Conservation (phyloP, 176 grass and related monocot genomes). For the Hordeum marinum region DNA sequence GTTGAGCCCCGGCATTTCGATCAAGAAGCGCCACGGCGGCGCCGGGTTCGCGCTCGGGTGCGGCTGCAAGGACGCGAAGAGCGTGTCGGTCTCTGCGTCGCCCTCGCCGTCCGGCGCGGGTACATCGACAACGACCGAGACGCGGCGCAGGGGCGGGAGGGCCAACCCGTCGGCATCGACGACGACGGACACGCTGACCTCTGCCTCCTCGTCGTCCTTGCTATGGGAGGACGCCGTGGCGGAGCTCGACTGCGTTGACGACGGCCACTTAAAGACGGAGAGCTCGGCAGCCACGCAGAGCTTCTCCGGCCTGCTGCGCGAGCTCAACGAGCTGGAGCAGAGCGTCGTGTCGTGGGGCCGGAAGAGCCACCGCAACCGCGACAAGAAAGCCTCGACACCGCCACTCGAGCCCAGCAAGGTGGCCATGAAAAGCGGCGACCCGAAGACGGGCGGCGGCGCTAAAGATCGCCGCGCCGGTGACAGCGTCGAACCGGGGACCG, state of each 20-base stretch:
- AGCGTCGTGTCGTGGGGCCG: constrained; percentile 49
- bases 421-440: neutral
- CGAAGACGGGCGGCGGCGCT: neutral
- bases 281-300: constrained; percentile 28
- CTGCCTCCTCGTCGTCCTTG: constrained; percentile 36
- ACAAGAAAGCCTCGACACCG: neutral
- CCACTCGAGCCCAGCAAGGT: neutral
- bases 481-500: neutral
- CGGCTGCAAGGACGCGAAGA: constrained; percentile 66
- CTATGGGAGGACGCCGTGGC: constrained; percentile 39
- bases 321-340: constrained; percentile 69
- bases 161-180: constrained; percentile 29
- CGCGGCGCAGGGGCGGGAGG: constrained; percentile 14
- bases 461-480: neutral
- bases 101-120: neutral
- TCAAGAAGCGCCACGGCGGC: constrained; percentile 32
- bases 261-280: neutral
- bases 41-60: constrained; percentile 37
- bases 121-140: constrained; percentile 17
- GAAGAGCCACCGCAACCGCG: neutral
- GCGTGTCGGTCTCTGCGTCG: constrained; percentile 39
- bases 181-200: constrained; percentile 29
- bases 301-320: constrained; percentile 58
- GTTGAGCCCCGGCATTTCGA: constrained; percentile 6
- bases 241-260: constrained; percentile 12